Base-by-base conservation (phyloP, 2,329 filamentous ascomycete genomes). In the Hymenoscyphus repandus region DNA sequence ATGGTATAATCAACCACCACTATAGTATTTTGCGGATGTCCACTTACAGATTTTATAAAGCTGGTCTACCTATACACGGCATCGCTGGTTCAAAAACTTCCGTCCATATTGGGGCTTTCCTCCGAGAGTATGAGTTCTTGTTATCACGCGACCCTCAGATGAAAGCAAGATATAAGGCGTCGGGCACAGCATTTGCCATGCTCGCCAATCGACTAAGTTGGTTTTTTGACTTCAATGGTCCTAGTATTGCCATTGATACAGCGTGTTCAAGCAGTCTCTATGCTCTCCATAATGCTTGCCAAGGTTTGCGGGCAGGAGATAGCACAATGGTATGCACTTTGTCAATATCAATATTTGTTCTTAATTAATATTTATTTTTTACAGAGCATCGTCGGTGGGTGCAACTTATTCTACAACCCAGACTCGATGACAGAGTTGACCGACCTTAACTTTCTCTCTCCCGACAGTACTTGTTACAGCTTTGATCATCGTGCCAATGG, bases 401-500 rank as follows among this genome's bases (percentile, higher is more conserved):
- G 72, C 75, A 53, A 54, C 30, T 17, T 61, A 10, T 80, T 54
- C 81, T 82, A 2, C 85, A 85, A 56, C 78, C 76, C 0, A 70
- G 82, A 38, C 81, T 33, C 15, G 13, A 12, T 22, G 9, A 32
- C 15, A 13, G 18, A 17, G 15, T 20, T 48, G 30, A 15, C 38
- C 11, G 36, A 50, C 20, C 34, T 54, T 68, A 75, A 39, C 6
- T 45, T 58, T 18, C 42, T 56, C 1, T 49, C 45, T 13, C 41
- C 45, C 13, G 57, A 56, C 64, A 70, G 73, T 1, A 62, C 68
- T n/a, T 78, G 74, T 54, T 75, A 75, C 49, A 67, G 69, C 2
- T 84, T 81, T 56, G 82, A 85, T 55, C 60, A 71, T 13, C 69
- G 74, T 2, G 83, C 79, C 18, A 77, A 81, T 53, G 83, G 83